phyloP scores from a whole-genome alignment of 2,329 filamentous ascomycete genomes.

The Drechslera avenae region DNA sequence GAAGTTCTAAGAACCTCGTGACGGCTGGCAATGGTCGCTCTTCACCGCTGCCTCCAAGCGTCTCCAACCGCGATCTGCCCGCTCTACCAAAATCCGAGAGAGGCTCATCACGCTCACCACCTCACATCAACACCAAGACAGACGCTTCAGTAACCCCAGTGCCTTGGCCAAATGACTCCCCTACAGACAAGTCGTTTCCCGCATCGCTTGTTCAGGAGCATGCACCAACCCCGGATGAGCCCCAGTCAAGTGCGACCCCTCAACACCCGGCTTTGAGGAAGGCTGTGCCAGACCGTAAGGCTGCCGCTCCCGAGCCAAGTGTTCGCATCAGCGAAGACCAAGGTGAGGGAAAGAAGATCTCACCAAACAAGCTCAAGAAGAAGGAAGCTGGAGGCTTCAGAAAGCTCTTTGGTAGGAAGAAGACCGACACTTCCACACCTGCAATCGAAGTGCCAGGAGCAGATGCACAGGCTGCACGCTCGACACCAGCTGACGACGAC shows the following conservation, averaged over 20 bases:
- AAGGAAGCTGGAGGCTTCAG: constrained; percentile 47
- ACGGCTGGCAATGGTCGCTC: constrained; percentile 39
- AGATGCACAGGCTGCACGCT: no score
- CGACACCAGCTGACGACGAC: constrained; percentile 25
- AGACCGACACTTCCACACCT: constrained; percentile 29
- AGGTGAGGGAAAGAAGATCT: constrained; percentile 32
- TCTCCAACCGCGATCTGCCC: constrained; percentile 50
- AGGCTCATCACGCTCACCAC: constrained; percentile 38
- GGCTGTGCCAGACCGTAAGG: constrained; percentile 32
- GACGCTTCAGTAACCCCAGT: constrained; percentile 44
- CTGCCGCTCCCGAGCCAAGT: constrained; percentile 17
- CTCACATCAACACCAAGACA: constrained; percentile 24
- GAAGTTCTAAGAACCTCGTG: constrained; percentile 60
- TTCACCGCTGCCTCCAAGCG: constrained; percentile 30
- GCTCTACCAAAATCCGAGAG: constrained; percentile 46
- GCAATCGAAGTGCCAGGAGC: constrained; percentile 2
- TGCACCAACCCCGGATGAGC: constrained; percentile 31
- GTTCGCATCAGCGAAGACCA: constrained; percentile 30
- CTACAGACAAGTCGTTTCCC: constrained; percentile 14
- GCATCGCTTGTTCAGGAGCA: not conserved
- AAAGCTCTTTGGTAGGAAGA: constrained; percentile 50
- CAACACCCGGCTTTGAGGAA: constrained; percentile 53
- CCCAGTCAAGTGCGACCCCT: constrained; percentile 21
- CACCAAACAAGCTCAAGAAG: constrained; percentile 47
- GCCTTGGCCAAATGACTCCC: constrained; percentile 34